Evolutionary conservation across 768 basidiomycete genomes (phyloP).

Genomic region (Bullera alba): DNA sequence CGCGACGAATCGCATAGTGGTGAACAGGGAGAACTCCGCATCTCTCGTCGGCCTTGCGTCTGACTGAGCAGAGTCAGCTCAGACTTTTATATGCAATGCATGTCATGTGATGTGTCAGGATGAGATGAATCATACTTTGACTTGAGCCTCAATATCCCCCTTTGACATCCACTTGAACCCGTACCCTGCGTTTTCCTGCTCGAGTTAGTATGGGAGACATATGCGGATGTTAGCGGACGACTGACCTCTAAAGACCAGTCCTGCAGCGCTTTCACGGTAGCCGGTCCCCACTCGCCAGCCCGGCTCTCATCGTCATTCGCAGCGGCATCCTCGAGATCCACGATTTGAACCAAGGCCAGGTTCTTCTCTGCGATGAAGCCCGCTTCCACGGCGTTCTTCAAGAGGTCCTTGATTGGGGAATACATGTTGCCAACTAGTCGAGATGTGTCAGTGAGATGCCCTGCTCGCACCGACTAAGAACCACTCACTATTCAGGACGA

Average conservation of each 20-base stretch:
- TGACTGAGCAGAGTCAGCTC: neutral
- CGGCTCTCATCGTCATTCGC: slow-evolving; percentile 16
- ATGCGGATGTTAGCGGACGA: neutral
- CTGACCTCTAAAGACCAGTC: slow-evolving; percentile 36
- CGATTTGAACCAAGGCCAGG: slow-evolving; percentile 60
- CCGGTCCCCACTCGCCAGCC: slow-evolving; percentile 37
- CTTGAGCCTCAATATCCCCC: neutral
- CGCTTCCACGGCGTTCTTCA: slow-evolving; percentile 59
- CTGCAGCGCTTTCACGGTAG: slow-evolving; percentile 34
- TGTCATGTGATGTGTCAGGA: neutral
- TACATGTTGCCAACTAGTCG: slow-evolving; percentile 63
- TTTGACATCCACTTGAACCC: slow-evolving; percentile 30
- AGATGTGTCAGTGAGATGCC: neutral
- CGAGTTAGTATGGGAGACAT: slow-evolving; percentile 3
- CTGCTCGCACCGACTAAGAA: neutral
- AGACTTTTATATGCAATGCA: too few species aligned
- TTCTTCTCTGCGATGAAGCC: slow-evolving; percentile 68
- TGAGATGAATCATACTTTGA: neutral
- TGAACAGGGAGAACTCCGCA: slow-evolving; percentile 15
- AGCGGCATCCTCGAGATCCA: slow-evolving; percentile 52
- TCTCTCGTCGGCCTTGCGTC: neutral
- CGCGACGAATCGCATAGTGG: slow-evolving; percentile 34
- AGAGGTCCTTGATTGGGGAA: slow-evolving; percentile 69
- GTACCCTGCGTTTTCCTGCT: slow-evolving; percentile 29
- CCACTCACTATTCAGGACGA: slow-evolving; percentile 61